Evolutionary conservation across 352 stramenopile genomes (phyloP).

Genomic region (Globisporangium recalcitrans): DNA sequence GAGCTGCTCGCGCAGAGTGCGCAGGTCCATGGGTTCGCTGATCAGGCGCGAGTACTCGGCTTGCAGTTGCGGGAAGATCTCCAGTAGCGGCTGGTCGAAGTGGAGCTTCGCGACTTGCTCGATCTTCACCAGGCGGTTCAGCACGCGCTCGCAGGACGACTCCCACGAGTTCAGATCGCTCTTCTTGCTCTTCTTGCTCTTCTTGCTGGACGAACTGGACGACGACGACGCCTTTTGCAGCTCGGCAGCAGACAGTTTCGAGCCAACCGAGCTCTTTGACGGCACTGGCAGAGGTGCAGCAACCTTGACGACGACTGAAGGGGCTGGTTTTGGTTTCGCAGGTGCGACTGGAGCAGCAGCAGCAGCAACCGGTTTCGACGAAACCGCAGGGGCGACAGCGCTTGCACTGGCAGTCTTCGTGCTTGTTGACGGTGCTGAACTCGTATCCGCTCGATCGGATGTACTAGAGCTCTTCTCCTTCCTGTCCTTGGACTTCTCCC

Average conservation of each 20-base stretch:
- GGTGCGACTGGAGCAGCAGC: background rate
- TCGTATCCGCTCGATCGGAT: slow-evolving; percentile 25
- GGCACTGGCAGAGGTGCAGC: background rate
- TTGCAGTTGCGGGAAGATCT: slow-evolving; percentile 71
- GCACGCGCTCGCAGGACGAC: slow-evolving; percentile 50
- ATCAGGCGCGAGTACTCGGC: slow-evolving; percentile 61
- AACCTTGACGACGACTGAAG: background rate
- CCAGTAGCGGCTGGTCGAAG: slow-evolving; percentile 68
- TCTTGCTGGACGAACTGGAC: slow-evolving; percentile 35
- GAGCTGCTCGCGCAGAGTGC: slow-evolving; percentile 64
- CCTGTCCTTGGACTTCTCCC: slow-evolving; percentile 32
- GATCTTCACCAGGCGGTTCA: slow-evolving; percentile 72
- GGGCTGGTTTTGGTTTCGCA: background rate
- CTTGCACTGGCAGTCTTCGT: slow-evolving; percentile 1
- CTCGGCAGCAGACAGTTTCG: slow-evolving; percentile 33
- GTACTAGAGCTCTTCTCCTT: slow-evolving; percentile 32
- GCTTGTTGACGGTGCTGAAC: slow-evolving; percentile 8
- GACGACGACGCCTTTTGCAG: slow-evolving; percentile 18
- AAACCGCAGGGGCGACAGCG: background rate
- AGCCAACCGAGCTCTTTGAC: slow-evolving; percentile 13
- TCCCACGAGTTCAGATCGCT: slow-evolving; percentile 75
- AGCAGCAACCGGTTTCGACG: background rate
- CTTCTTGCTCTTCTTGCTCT: slow-evolving; percentile 72
- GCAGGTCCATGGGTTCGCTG: slow-evolving; percentile 76
- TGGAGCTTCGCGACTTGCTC: slow-evolving; percentile 78